phyloP scores from a whole-genome alignment of 1,284 basidiomycete genomes.

The Mycena citricolor region DNA sequence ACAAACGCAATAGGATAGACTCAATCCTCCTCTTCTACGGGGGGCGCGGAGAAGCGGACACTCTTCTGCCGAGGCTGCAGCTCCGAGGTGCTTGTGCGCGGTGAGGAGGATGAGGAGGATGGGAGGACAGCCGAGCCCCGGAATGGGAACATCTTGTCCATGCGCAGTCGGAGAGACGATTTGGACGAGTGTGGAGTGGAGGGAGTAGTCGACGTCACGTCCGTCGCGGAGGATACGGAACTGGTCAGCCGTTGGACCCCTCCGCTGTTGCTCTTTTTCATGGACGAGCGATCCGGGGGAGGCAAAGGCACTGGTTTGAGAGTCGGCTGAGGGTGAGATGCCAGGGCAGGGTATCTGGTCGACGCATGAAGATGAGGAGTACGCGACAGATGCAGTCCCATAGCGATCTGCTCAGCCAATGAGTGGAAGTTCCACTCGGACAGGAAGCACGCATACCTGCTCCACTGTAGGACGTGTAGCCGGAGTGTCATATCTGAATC shows the following conservation, averaged over 20 bases:
- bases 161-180: constrained; percentile 14
- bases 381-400: constrained; percentile 20
- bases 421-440: too few species aligned
- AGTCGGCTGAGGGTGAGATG: constrained; percentile 17
- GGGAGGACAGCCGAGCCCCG: constrained; percentile 4
- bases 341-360: constrained; percentile 12
- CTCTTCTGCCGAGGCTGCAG: constrained; percentile 18
- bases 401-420: too few species aligned
- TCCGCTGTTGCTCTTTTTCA: constrained; percentile 13
- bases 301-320: constrained; percentile 10
- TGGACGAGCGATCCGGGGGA: constrained; percentile 17
- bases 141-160: constrained; percentile 17
- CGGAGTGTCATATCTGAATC: constrained; percentile 10
- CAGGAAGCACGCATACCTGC: constrained; percentile 7
- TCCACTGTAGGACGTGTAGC: constrained; percentile 13
- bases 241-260: not conserved
- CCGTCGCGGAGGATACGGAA: constrained; percentile 16
- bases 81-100: constrained; percentile 19
- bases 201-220: constrained; percentile 19
- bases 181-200: constrained; percentile 20
- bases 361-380: constrained; percentile 16
- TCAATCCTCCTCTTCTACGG: constrained; percentile 18
- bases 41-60: constrained; percentile 21
- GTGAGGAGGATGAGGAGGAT: constrained; percentile 15
- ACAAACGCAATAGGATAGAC: too few species aligned